Base-by-base conservation (phyloP, 371 early-diverging fungal species). In the Actinomortierella wolfii region DNA sequence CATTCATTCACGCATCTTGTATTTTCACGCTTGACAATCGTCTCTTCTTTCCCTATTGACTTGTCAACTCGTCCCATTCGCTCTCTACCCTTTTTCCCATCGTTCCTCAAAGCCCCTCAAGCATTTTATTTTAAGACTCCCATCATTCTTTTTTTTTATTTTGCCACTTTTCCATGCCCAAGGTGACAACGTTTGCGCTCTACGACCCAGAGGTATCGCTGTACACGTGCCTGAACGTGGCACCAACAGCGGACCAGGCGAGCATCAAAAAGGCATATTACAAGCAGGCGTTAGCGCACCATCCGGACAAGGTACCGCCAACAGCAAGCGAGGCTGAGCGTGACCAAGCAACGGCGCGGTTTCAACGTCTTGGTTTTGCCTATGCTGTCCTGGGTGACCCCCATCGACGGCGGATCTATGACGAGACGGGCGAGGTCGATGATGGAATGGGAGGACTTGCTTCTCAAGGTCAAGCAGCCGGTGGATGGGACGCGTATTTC, bases 351-450 rank as follows among this genome's bases (percentile, higher is more conserved):
- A 90, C 89, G 14, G 82, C 85, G 24, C 67, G 85, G 56, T 97
- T 97, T 76, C 95, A 96, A 64, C 77, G 83, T 17, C 64, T 98
- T 4, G 88, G 92, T 1, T 79, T 86, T 41, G 96, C 94, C 0
- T 99, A 98, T 78, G 68, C 89, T 6, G 82, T 97, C 0, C 83
- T 99, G 21, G 86, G 86, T 20, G 94, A 97, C 74, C 74, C 86
- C 0, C 77, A 80, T 28, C 86, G 92, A 51, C 84, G 93, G 61
- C 65, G 79, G 11, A 68, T 81, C 11, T 98, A 98, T 69, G 99
- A 99, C 76, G 69, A 67, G 34, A 87, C 92, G 0, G 91, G 93
- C 23, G 61, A 70, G 25, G 63, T 71, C 13, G 83, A 79, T 28
- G 67, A 67, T 18, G 68, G 71, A 54, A 54, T 49, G 66, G 52